phyloP scores from a whole-genome alignment of 192 early-diverging fungal species.

The Allomyces macrogynus region DNA sequence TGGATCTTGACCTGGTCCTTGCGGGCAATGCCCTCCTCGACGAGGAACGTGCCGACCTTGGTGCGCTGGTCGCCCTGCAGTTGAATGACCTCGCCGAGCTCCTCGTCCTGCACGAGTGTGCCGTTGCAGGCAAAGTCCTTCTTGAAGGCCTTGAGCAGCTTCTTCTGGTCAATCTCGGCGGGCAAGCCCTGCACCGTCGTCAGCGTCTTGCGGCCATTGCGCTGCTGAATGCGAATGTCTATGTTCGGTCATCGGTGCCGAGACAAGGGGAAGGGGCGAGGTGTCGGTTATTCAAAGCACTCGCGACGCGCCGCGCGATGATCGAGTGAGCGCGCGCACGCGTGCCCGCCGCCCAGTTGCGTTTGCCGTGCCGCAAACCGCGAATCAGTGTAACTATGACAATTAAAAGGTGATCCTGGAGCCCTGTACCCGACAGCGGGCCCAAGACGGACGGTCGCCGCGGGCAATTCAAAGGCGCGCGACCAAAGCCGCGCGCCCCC shows the following conservation, averaged over 20 bases:
- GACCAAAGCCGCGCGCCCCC: constrained; percentile 1
- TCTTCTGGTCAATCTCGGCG: constrained; percentile 65
- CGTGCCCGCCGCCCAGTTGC: not conserved
- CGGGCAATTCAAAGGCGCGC: constrained; percentile 12
- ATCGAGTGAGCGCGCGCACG: too few relatives aligned
- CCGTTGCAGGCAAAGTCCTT: constrained; percentile 93
- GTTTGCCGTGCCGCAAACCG: not conserved
- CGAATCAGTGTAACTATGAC: constrained; percentile 40
- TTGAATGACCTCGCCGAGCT: constrained; percentile 80
- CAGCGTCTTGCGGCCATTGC: constrained; percentile 89
- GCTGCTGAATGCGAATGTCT: constrained; percentile 97
- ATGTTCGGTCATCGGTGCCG: not conserved
- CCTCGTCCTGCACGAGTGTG: constrained; percentile 74
- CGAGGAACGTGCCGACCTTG: constrained; percentile 61
- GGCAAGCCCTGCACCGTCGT: constrained; percentile 88
- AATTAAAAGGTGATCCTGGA: constrained; percentile 7
- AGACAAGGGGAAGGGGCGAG: not conserved
- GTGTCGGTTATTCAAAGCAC: not conserved
- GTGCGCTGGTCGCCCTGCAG: constrained; percentile 84
- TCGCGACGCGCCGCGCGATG: too few relatives aligned
- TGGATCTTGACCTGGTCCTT: constrained; percentile 82
- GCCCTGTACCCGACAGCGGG: not conserved
- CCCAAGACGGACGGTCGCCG: constrained; percentile 9
- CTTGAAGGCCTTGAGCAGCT: constrained; percentile 87
- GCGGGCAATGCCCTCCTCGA: constrained; percentile 52